phyloP scores from a whole-genome alignment of 345 rosid species.

The Brassica cretica region DNA sequence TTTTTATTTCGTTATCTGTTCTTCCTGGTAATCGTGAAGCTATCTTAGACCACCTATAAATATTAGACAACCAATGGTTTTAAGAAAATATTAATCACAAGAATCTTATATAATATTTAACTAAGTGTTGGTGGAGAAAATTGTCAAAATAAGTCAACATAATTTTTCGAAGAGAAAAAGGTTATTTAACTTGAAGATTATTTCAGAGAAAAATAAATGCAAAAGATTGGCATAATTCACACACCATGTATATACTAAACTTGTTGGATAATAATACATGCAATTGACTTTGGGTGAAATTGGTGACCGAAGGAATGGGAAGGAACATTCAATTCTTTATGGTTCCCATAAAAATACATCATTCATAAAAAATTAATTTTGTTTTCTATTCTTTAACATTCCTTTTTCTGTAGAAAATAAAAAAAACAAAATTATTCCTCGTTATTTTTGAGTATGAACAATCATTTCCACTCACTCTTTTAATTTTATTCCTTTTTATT shows the following conservation, averaged over 20 bases:
- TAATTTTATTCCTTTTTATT: too few species aligned
- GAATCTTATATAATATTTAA: neutral
- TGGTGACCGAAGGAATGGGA: too few species aligned
- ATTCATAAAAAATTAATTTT: too few species aligned
- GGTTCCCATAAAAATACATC: too few species aligned
- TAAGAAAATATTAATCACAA: neutral
- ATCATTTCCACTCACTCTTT: too few species aligned
- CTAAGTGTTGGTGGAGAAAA: slow-evolving; percentile 26
- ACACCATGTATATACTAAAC: slow-evolving; percentile 3
- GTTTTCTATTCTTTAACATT: too few species aligned
- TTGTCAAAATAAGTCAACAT: slow-evolving; percentile 26
- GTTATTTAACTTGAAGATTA: slow-evolving; percentile 33
- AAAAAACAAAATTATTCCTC: too few species aligned
- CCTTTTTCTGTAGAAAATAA: too few species aligned
- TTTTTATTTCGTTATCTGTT: slow-evolving; percentile 95
- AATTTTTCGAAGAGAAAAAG: slow-evolving; percentile 22
- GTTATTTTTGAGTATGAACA: too few species aligned
- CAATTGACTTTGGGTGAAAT: neutral
- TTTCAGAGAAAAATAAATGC: slow-evolving; percentile 14
- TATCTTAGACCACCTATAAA: slow-evolving; percentile 89
- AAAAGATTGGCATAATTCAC: neutral
- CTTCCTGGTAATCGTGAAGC: slow-evolving; percentile 91
- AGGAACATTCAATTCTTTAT: too few species aligned
- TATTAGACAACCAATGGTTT: neutral
- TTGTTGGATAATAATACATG: slow-evolving; percentile 22